A percentile compares a stretch with the other conserved stretches of the same genome.
Evolutionary conservation across 805 yeast species (phyloP).

Genomic region (Yamadazyma akitaensis): DNA sequence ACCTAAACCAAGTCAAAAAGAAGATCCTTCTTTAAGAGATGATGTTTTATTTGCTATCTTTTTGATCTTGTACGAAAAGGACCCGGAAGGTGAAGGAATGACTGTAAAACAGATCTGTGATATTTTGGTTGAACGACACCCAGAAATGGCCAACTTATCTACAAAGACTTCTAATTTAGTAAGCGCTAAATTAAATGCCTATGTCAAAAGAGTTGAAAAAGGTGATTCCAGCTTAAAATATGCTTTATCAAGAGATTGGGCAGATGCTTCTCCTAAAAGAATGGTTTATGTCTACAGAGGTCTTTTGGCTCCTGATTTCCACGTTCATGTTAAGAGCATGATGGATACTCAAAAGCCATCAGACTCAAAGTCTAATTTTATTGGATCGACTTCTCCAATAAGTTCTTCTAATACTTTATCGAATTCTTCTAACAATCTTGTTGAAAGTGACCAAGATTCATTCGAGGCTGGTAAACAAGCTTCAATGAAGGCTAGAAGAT

Average conservation of each 20-base stretch:
- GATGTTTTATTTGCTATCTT: slow-evolving; percentile 75
- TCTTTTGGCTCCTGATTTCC: slow-evolving; percentile 69
- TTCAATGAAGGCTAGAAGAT: slow-evolving; percentile 43
- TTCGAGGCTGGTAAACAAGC: slow-evolving; percentile 36
- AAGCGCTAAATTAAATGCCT: slow-evolving; percentile 79
- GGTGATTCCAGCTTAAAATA: slow-evolving; percentile 72
- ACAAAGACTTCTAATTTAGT: slow-evolving; percentile 79
- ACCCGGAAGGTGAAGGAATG: slow-evolving; percentile 71
- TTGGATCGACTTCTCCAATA: neutral
- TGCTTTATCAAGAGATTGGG: slow-evolving; percentile 85
- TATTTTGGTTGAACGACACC: slow-evolving; percentile 66
- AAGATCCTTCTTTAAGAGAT: slow-evolving; percentile 61
- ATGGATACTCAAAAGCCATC: slow-evolving; percentile 36
- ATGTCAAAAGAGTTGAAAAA: slow-evolving; percentile 79
- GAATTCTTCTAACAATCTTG: neutral
- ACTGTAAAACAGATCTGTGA: slow-evolving; percentile 89
- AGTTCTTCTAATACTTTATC: neutral
- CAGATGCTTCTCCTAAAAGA: slow-evolving; percentile 83
- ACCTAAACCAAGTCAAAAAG: slow-evolving; percentile 66
- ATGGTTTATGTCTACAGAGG: slow-evolving; percentile 89
- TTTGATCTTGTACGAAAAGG: slow-evolving; percentile 65
- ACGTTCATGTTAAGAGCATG: slow-evolving; percentile 63
- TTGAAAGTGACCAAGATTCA: slow-evolving; percentile 20
- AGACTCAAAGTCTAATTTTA: slow-evolving; percentile 2
- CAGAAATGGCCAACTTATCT: slow-evolving; percentile 78